phyloP scores from a whole-genome alignment of 257 asterid species.

The Penstemon barbatus region DNA sequence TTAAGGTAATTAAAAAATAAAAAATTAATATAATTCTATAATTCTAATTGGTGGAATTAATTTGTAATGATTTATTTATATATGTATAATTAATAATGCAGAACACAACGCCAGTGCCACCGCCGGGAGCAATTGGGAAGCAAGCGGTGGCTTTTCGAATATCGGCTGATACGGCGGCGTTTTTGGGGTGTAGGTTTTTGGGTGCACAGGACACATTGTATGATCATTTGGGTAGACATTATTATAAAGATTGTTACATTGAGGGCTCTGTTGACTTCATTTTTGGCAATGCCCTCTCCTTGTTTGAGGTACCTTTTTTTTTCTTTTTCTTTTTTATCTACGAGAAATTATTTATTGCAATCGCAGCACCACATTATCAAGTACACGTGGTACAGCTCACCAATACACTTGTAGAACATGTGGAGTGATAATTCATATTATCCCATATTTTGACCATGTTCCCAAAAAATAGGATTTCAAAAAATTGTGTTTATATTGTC shows the following conservation, averaged over 20 bases:
- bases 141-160: conserved; percentile 93
- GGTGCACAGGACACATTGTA: conserved; percentile 94
- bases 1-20: conserved; percentile 47
- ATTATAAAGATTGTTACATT: conserved; percentile 84
- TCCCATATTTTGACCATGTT: too few species aligned
- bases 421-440: too few species aligned
- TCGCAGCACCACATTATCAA: too few species aligned
- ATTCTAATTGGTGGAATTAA: not conserved
- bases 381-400: too few species aligned
- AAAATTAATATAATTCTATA: not conserved
- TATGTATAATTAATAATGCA: conserved; percentile 22
- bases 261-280: conserved; percentile 95
- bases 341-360: too few species aligned
- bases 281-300: conserved; percentile 82
- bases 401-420: too few species aligned
- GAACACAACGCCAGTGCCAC: conserved; percentile 86
- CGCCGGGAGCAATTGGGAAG: conserved; percentile 79
- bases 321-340: not conserved
- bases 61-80: too few species aligned
- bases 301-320: conserved; percentile 63
- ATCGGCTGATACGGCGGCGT: conserved; percentile 84
- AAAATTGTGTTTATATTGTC: too few species aligned
- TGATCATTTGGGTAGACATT: conserved; percentile 84
- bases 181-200: conserved; percentile 73
- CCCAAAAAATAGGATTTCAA: too few species aligned